Percentiles rank a stretch among this genome's conserved stretches.
Conservation (phyloP, 2,329 filamentous ascomycete species). For the Orbilia javanica region DNA sequence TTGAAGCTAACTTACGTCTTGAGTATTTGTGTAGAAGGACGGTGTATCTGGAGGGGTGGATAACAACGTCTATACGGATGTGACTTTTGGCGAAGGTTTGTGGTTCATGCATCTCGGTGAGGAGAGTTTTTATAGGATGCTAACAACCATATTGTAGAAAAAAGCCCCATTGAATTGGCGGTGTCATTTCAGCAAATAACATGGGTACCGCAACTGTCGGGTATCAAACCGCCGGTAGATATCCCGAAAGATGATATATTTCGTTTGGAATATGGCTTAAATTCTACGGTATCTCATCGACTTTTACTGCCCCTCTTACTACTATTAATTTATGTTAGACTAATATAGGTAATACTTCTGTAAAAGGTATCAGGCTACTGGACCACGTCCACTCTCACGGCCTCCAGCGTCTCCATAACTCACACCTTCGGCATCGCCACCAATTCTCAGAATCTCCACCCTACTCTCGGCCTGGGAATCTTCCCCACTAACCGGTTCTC, state of each 20-base stretch:
- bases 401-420: not conserved
- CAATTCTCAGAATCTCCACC: conserved; percentile 14
- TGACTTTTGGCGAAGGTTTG: conserved; percentile 23
- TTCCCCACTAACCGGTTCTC: not conserved
- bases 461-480: conserved; percentile 29
- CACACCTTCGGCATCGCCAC: conserved; percentile 36
- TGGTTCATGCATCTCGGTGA: not conserved
- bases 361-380: conserved; percentile 30
- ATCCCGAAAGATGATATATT: not conserved
- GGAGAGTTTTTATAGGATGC: not conserved
- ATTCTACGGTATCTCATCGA: not conserved
- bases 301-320: too few relatives aligned
- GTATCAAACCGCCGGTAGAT: not conserved
- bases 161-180: not conserved
- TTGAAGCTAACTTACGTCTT: too few relatives aligned
- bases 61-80: conserved; percentile 13
- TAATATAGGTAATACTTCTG: too few relatives aligned
- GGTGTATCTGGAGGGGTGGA: conserved; percentile 2
- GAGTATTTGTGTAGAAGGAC: not conserved
- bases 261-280: not conserved
- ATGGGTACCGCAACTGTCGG: conserved; percentile 30
- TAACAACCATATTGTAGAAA: conserved; percentile 1
- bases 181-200: not conserved
- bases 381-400: conserved; percentile 13
- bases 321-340: too few relatives aligned